Conservation (phyloP, 1,284 basidiomycete genomes). For the Coniophora puteana region DNA sequence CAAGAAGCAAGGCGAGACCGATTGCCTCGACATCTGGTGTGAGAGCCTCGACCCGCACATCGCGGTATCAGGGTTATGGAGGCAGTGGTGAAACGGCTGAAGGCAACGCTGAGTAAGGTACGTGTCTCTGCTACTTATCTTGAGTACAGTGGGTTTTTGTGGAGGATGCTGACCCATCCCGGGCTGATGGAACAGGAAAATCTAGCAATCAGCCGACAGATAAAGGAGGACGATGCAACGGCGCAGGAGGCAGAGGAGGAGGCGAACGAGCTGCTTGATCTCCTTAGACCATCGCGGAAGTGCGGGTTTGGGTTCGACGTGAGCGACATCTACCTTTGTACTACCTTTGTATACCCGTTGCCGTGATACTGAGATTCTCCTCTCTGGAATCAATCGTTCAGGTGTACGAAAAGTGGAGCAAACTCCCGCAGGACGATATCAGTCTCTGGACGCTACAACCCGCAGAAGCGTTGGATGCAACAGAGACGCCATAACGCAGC, state of each 20-base stretch:
- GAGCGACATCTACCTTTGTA: too few species aligned
- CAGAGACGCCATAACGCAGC: conserved; percentile 18
- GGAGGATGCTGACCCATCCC: background rate
- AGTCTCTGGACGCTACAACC: conserved; percentile 59
- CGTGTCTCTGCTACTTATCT: conserved; percentile 14
- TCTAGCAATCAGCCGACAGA: conserved; percentile 38
- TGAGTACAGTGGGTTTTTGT: background rate
- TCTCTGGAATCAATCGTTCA: conserved; percentile 23
- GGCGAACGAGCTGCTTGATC: conserved; percentile 42
- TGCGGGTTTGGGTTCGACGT: too few species aligned
- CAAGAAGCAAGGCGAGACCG: conserved; percentile 41
- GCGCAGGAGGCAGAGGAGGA: conserved; percentile 45
- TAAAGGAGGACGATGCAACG: conserved; percentile 44
- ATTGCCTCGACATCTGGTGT: conserved; percentile 56
- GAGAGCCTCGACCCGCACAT: conserved; percentile 54
- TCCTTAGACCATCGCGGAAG: too few species aligned
- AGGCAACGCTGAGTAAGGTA: conserved; percentile 47
- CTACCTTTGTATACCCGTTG: background rate
- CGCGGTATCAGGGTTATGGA: conserved; percentile 60
- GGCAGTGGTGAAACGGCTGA: conserved; percentile 48
- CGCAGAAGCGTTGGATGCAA: conserved; percentile 44
- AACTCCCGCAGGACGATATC: conserved; percentile 57
- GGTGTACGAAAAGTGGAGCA: conserved; percentile 51
- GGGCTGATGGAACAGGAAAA: conserved; percentile 57
- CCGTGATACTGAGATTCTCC: background rate